Percentiles rank a stretch among this genome's conserved stretches.
Evolutionary conservation across 2,329 filamentous ascomycete genomes (phyloP).

Genomic region (Arthrobotrys sphaeroides): DNA sequence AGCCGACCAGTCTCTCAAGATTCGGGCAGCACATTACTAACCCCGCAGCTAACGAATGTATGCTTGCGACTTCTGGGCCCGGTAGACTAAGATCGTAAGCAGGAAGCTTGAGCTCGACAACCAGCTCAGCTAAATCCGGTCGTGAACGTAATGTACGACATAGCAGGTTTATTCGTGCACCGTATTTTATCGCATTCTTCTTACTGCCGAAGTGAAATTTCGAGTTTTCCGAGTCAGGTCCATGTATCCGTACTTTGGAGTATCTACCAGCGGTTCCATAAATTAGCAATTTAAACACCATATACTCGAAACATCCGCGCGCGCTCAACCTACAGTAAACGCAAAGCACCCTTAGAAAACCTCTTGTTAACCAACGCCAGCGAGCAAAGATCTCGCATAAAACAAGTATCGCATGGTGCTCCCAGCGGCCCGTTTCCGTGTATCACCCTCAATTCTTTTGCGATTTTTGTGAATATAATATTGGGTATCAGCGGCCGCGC

Average conservation of each 20-base stretch:
- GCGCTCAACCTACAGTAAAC: conserved; percentile 33
- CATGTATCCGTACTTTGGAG: conserved; percentile 49
- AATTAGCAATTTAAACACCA: background rate
- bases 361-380: conserved; percentile 41
- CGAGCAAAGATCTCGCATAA: conserved; percentile 52
- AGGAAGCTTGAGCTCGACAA: conserved; percentile 47
- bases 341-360: conserved; percentile 43
- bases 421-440: conserved; percentile 34
- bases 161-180: conserved; percentile 40
- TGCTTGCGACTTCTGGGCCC: conserved; percentile 31
- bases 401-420: conserved; percentile 52
- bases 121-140: conserved; percentile 41
- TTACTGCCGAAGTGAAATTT: conserved; percentile 48
- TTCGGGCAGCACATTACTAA: conserved; percentile 50
- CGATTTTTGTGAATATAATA: conserved; percentile 36
- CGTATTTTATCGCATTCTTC: conserved; percentile 42
- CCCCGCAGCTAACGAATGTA: conserved; percentile 37
- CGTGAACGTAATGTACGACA: conserved; percentile 44
- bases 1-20: conserved; percentile 44
- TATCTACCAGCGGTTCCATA: conserved; percentile 23
- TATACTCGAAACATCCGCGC: conserved; percentile 3
- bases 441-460: conserved; percentile 41
- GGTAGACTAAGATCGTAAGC: conserved; percentile 43
- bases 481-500: conserved; percentile 28
- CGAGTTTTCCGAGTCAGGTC: conserved; percentile 42